phyloP scores from a whole-genome alignment of 805 yeast species.

The Lipomyces sp. region DNA sequence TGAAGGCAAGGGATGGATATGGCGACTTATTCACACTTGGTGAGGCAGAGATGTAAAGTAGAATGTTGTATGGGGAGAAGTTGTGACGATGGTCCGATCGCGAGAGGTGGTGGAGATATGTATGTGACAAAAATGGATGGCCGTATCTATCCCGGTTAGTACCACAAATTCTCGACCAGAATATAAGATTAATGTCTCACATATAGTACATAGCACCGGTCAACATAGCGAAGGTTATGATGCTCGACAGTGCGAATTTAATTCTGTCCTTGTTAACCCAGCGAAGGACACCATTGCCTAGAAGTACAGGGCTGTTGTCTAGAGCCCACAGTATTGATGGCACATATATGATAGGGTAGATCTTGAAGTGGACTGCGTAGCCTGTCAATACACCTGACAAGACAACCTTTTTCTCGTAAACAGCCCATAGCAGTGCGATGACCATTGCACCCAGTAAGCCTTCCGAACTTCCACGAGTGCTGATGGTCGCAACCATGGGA shows the following conservation, averaged over 20 bases:
- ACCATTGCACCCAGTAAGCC: conserved; percentile 82
- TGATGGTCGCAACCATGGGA: conserved; percentile 92
- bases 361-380: conserved; percentile 81
- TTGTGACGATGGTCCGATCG: conserved; percentile 94
- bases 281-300: conserved; percentile 36
- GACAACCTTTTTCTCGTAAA: conserved; percentile 52
- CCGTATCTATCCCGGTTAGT: conserved; percentile 56
- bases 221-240: conserved; percentile 52
- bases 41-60: conserved; percentile 53
- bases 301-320: conserved; percentile 32
- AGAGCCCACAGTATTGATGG: conserved; percentile 55
- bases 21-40: conserved; percentile 38
- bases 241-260: conserved; percentile 50
- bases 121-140: conserved; percentile 69
- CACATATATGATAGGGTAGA: conserved; percentile 87
- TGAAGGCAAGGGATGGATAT: conserved; percentile 67
- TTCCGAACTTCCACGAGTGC: conserved; percentile 93
- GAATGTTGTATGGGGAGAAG: conserved; percentile 82
- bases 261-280: conserved; percentile 54
- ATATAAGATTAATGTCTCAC: conserved; percentile 13
- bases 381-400: conserved; percentile 62
- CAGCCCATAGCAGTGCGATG: conserved; percentile 55
- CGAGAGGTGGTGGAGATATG: conserved; percentile 80
- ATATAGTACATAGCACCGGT: conserved; percentile 64
- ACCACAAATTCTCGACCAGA: background rate